Evolutionary conservation across 1,284 basidiomycete species (phyloP), one percentile per base, ranked within the genome.

Genomic region (Amylostereum areolatum): DNA sequence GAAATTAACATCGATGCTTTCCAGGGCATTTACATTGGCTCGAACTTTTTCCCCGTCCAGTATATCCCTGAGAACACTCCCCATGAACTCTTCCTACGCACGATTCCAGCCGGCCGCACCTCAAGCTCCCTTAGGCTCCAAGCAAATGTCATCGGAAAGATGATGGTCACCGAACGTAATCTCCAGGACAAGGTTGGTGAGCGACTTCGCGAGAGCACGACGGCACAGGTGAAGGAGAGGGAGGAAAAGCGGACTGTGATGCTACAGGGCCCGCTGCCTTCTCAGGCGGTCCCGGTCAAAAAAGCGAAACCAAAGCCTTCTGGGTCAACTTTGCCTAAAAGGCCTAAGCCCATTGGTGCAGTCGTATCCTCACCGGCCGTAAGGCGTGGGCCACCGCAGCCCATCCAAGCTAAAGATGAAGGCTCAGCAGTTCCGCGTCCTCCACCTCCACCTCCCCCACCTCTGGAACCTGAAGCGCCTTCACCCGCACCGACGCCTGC

Each of bases 51-150:
- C 52, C 72, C 83, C 2, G 75, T 86, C 68, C 69, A 66, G 3
- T 64, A 73, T 4, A 62, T 66, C 45, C 68, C 69, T 48, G 86
- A 87, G 63, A 71, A 69, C 52, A 62, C 71, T 1, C 68, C 74
- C 9, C 83, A 87, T 57, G 87, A 89, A 55, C 72, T 89, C 40
- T 89, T 85, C 64, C 72, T 88, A 18, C 77, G 84, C 10, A 68
- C 77, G 11, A 68, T 78, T 33, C 72, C 75, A n/a, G 67, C 74
- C 5, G 65, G 70, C 32, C 81, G 80, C 62, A 78, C 75, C 30
- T 77, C 70, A 55, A 75, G 77, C 0, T 79, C 83, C 1, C 75
- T 89, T 55, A 85, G 83, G 61, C 75, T 83, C n/a, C 77, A 81
- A 56, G 86, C 84, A 51, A 81, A 79, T 56, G 77, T 89, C 39